Evolutionary conservation across 148 eudicot species (phyloP), one percentile per base, ranked within the genome.

Genomic region (Fagopyrum esculentum): DNA sequence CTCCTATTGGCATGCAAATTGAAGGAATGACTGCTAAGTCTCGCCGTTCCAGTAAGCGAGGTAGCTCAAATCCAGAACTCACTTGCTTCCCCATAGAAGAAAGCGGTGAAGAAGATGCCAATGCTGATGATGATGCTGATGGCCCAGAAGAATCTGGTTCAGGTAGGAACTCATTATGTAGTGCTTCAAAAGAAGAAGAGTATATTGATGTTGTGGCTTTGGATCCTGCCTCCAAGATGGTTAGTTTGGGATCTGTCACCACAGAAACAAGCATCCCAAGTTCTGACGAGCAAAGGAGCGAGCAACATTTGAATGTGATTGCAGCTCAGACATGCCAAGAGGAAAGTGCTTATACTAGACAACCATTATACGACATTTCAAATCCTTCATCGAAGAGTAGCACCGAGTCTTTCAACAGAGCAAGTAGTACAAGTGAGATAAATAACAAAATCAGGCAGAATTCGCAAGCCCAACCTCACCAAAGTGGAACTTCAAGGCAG

Each of bases 21-120:
- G 90, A 86, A 57, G 80, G 85, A 51, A 66, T 83, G 15, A 51
- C 94, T 74, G 83, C 83, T 73, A 86, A 83, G 73, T 83, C 89
- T 63, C 77, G 83, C 78, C 82, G 90, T 79, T 96, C 98, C 48
- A 90, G 64, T 74, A 88, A 84, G 84, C 72, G 77, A 56, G 80
- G 72, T 49, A 88, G 87, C 83, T 85, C 82, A 70, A 88, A 90
- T 76, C 87, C 92, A 60, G 97, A 89, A 75, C 88, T 89, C 70
- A 86, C 86, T 61, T 92, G 98, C 84, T 92, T 92, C 77, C 89
- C 91, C 49, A 92, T 95, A 79, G 83, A 89, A 81, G 99, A 84
- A 72, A 74, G 72, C 48, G 80, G 88, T 64, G 99, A 90, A 78
- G 98, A 86, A 80, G 82, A 80, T 78, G 83, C 50, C 69, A 78